These are phyloP conservation scores for Aspergillus bridgeri DNA, from an alignment of 495 filamentous ascomycete species.

Conservation along the genomic window DNA sequence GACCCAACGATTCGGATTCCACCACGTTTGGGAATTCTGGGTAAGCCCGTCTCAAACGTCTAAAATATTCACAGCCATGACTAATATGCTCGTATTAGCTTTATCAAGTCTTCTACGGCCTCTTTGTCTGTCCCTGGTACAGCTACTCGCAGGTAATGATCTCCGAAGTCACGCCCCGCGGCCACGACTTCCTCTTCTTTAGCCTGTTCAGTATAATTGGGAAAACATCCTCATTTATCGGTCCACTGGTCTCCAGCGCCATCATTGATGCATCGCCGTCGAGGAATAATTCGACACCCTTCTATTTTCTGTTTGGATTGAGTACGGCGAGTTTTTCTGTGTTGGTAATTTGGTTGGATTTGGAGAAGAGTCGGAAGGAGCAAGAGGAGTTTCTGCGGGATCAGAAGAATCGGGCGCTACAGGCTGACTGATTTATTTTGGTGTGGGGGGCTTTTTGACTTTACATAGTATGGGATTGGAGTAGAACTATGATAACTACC, in stretches of 20 bases:
- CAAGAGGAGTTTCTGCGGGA: conserved; percentile 50
- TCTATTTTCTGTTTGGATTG: conserved; percentile 61
- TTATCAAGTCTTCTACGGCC: conserved; percentile 61
- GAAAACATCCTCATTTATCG: conserved; percentile 62
- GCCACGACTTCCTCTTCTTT: conserved; percentile 66
- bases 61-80: neutral
- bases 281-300: conserved; percentile 54
- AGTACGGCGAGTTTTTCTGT: conserved; percentile 52
- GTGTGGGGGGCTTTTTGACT: too few relatives aligned
- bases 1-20: conserved; percentile 59
- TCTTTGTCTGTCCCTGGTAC: conserved; percentile 67
- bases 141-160: conserved; percentile 68
- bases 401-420: conserved; percentile 16
- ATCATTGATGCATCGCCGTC: conserved; percentile 60
- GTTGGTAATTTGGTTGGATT: conserved; percentile 51
- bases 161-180: conserved; percentile 60
- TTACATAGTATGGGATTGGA: too few relatives aligned
- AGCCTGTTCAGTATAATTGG: conserved; percentile 62
- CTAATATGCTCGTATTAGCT: conserved; percentile 23
- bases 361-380: conserved; percentile 56
- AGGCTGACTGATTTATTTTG: neutral
- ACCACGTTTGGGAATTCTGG: conserved; percentile 62
- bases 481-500: too few relatives aligned
- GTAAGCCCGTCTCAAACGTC: conserved; percentile 17
- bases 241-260: conserved; percentile 59